Evolutionary conservation across 495 filamentous ascomycete genomes (phyloP), one percentile per base, ranked within the genome.

Genomic region (Podospora pseudocomata): DNA sequence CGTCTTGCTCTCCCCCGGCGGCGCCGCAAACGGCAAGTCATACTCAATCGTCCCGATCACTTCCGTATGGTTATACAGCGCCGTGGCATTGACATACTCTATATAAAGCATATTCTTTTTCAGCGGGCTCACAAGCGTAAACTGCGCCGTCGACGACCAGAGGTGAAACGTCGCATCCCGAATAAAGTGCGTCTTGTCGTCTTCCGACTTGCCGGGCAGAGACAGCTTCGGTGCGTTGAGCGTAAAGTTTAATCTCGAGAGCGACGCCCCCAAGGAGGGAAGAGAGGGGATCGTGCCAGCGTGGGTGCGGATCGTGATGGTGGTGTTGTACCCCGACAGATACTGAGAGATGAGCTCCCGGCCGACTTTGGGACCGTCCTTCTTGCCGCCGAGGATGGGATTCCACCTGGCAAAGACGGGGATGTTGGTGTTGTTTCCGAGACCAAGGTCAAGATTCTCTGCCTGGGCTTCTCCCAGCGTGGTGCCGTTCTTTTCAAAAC

Each of bases 121-220:
- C 3, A 97, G 81, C 0, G 95, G 95, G 2, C 94, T 97, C 57
- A 86, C 82, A 49, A 99, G 83, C 0, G 87, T 89, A 81, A 99
- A 97, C 4, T 90, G 86, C 28, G 93, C 94, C 0, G 91, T 94
- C 13, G 91, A 95, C 30, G 92, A 92, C 70, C 92, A 85, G 69
- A 99, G 72, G 79, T 97, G 92, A 74, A 94, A 92, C 68, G 89
- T 94, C 39, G 93, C 91, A 70, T 91, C 91, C 77, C 90, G 85
- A 63, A 97, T 93, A 74, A 97, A 97, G 67, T 85, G 86, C 64
- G 80, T 76, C 18, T 77, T 74, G 18, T 84, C 80, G 28, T 84
- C 82, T 61, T 82, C 77, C 13, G 80, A 77, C 44, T 82, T 74
- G 49, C 82, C 83, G 20, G 90, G 89, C 0, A 81, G 39, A 23